Base-by-base conservation (phyloP, 2,329 filamentous ascomycete species). In the Chaetomium sp. region DNA sequence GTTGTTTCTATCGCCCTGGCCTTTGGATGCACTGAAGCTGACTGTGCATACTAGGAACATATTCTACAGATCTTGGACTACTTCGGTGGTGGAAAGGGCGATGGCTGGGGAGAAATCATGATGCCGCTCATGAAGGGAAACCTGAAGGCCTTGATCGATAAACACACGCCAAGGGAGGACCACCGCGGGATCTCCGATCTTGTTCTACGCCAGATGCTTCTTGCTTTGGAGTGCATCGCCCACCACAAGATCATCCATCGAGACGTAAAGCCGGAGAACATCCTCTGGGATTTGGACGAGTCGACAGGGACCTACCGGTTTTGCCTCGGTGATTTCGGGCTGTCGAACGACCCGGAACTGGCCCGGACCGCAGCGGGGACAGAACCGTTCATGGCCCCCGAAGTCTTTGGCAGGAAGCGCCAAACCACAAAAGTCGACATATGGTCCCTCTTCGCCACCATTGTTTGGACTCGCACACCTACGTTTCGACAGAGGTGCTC, bases 391-490 rank as follows among this genome's bases (percentile, higher is more conserved):
- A 68, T 67, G 66, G 66, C 66, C 0, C 66, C 66, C 3, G 66
- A 68, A 37, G 60, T 68, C 0, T 62, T 56, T 32, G 40, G 61
- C 14, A 43, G 52, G 5, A 14, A 55, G 6, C 11, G 37, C 10
- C 67, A 69, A 51, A 56, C 61, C 2, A 52, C 51, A 32, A 67
- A 65, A 32, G 61, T 65, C 2, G 68, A 69, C 42, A 65, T 69
- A 2, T 69, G 66, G 67, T 69, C 67, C 0, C 59, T 69, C 1
- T 69, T 69, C 41, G 67, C 65, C 27, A 69, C 68, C 0, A 46
- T 65, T 8, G 61, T 66, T 1, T 68, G 65, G 66, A 61, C 66
- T 32, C 48, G 57, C 32, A 57, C 65, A 32, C 12, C 42, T 0
- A 32, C 55, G 0, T 69, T 68, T 40, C 63, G 64, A 1, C 10